Evolutionary conservation across 2,329 filamentous ascomycete genomes (phyloP).

Genomic region (Neofusicoccum kwambonambiense): DNA sequence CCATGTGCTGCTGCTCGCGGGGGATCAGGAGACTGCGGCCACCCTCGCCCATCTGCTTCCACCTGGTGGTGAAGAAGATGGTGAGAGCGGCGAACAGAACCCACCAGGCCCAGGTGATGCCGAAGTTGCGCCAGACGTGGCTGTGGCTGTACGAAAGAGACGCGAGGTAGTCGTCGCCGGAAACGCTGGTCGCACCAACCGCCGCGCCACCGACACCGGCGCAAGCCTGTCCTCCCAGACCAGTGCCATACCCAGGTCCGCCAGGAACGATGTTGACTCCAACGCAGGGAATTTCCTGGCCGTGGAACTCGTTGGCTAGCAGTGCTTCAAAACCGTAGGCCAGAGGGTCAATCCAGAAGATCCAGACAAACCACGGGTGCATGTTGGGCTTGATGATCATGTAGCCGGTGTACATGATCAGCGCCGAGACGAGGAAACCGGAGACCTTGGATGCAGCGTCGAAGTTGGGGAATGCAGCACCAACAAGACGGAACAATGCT

Average conservation of each 20-base stretch:
- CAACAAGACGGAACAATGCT: slow-evolving; percentile 77
- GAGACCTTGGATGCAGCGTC: slow-evolving; percentile 57
- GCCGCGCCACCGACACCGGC: slow-evolving; percentile 58
- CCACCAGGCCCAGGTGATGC: slow-evolving; percentile 60
- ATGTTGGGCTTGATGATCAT: slow-evolving; percentile 48
- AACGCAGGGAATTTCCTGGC: slow-evolving; percentile 48
- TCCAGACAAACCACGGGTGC: slow-evolving; percentile 55
- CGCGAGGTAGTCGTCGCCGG: slow-evolving; percentile 58
- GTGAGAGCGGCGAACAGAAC: slow-evolving; percentile 58
- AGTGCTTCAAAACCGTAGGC: slow-evolving; percentile 19
- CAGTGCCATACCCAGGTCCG: slow-evolving; percentile 46
- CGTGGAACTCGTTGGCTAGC: slow-evolving; percentile 21
- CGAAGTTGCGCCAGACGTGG: slow-evolving; percentile 29
- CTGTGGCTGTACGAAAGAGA: slow-evolving; percentile 46
- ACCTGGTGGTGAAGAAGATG: slow-evolving; percentile 56
- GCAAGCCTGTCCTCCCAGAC: slow-evolving; percentile 50
- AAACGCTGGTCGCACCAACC: slow-evolving; percentile 49
- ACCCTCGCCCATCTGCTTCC: slow-evolving; percentile 54
- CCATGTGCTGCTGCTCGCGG: slow-evolving; percentile 45
- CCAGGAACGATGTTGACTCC: slow-evolving; percentile 51
- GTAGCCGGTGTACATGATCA: slow-evolving; percentile 65
- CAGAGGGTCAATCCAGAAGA: slow-evolving; percentile 50
- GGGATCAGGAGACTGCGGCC: slow-evolving; percentile 61
- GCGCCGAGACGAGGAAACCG: slow-evolving; percentile 55
- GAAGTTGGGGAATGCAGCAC: slow-evolving; percentile 63